Base-by-base conservation (phyloP, 2,329 filamentous ascomycete species). In the Paracoccidioides brasiliensis region DNA sequence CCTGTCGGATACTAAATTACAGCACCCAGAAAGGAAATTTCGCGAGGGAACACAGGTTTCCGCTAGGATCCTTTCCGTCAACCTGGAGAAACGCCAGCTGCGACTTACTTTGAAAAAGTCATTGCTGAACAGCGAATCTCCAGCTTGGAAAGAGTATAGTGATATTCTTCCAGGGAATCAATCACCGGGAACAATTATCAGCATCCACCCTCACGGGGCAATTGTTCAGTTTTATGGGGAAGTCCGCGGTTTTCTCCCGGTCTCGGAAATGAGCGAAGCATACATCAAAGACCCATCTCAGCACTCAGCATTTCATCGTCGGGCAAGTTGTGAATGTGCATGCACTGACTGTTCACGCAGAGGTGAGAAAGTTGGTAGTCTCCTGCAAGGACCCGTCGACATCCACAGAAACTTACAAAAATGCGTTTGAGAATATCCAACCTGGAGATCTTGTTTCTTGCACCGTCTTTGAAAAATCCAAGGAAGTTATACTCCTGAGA, bases 181-280 rank as follows among this genome's bases (percentile, higher is more conserved):
- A 64, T 84, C 86, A 38, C 86, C 87, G 6, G 93, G 91, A 56
- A 96, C 90, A 0, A 85, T 98, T 60, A 79, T 95, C 61, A 94
- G 86, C 60, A 76, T 98, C 9, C 77, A 89, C 56, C 72, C 80
- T 3, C 82, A 82, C 54, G 93, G 93, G 57, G 93, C 93, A 9
- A 82, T 91, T 15, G 86, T 98, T 54, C 89, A 95, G 67, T 98
- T 97, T 71, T 98, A 94, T 65, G 89, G 89, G 15, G 73, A 78
- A 7, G 77, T 98, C 22, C 82, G 83, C 61, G 94, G 86, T 7
- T 98, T 94, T 74, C 78, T 98, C 55, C 93, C 93, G 2, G 84
- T 95, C 0, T 88, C 88, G 1, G 91, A 98, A 71, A 98, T 98
- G 93, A 97, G 93, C 68, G 93, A 98, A 69, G 90, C 90, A 9